Percentiles rank a stretch among this genome's conserved stretches.
Evolutionary conservation across 139 green algal species (phyloP).

Genomic region (Penium margaritaceum): DNA sequence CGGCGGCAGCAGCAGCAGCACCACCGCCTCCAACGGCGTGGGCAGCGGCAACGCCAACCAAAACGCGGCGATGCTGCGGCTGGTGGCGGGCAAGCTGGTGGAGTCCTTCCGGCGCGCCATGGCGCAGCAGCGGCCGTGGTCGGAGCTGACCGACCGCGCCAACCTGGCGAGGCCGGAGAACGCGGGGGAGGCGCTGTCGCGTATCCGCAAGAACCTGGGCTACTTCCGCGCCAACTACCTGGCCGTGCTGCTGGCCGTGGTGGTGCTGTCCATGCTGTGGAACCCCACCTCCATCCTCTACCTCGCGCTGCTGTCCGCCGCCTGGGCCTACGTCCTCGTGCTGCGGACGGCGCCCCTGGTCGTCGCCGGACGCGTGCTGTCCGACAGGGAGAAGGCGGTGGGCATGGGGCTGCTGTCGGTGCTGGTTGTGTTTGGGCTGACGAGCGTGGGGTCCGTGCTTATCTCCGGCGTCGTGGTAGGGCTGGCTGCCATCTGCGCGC

Average conservation of each 20-base stretch:
- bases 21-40: no score
- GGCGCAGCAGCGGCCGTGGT: slow-evolving; percentile 77
- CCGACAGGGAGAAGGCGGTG: slow-evolving; percentile 77
- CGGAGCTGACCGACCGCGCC: slow-evolving; percentile 71
- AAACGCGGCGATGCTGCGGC: no score
- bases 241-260: slow-evolving; percentile 61
- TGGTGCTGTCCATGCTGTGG: slow-evolving; percentile 60
- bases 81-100: no score
- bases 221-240: slow-evolving; percentile 95
- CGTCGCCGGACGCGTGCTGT: slow-evolving; percentile 58
- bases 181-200: slow-evolving; percentile 62
- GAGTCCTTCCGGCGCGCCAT: slow-evolving; percentile 20
- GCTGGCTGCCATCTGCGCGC: slow-evolving; percentile 54
- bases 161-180: slow-evolving; percentile 66
- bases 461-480: slow-evolving; percentile 61
- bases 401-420: slow-evolving; percentile 57
- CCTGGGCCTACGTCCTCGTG: slow-evolving; percentile 82
- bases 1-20: no score
- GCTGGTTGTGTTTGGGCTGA: slow-evolving; percentile 79
- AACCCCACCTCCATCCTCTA: slow-evolving; percentile 73
- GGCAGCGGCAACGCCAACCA: no score
- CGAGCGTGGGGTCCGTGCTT: slow-evolving; percentile 71
- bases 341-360: slow-evolving; percentile 65
- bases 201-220: slow-evolving; percentile 74
- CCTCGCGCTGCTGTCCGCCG: slow-evolving; percentile 57